phyloP scores from a whole-genome alignment of 1,139 yeast species.

The Eremothecium gossypii region DNA sequence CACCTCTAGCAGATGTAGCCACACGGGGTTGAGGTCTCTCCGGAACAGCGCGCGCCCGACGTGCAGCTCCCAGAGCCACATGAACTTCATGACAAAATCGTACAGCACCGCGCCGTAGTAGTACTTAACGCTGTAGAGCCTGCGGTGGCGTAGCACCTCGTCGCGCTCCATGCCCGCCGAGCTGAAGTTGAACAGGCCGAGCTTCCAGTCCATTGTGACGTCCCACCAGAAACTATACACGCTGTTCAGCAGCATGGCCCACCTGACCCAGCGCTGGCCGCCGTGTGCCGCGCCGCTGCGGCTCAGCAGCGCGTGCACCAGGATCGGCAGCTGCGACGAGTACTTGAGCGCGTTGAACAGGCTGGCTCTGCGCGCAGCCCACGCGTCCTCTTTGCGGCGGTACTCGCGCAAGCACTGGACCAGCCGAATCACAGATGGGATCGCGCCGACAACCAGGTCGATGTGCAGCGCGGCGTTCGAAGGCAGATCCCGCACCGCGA shows the following conservation, averaged over 20 bases:
- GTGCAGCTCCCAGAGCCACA: slow-evolving; percentile 57
- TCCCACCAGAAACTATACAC: slow-evolving; percentile 84
- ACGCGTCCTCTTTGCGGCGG: slow-evolving; percentile 32
- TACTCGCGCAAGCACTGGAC: slow-evolving; percentile 75
- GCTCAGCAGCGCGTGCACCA: slow-evolving; percentile 31
- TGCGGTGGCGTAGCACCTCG: slow-evolving; percentile 18
- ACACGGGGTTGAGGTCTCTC: slow-evolving; percentile 50
- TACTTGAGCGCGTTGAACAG: slow-evolving; percentile 69
- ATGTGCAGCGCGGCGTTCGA: slow-evolving; percentile 10
- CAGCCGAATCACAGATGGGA: slow-evolving; percentile 66
- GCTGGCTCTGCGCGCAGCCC: slow-evolving; percentile 34
- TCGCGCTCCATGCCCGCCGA: slow-evolving; percentile 9
- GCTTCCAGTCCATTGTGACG: slow-evolving; percentile 78
- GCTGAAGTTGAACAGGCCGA: slow-evolving; percentile 41
- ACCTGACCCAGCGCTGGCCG: slow-evolving; percentile 10
- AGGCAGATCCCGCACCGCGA: neutral
- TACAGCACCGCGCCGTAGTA: slow-evolving; percentile 48
- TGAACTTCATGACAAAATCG: slow-evolving; percentile 58
- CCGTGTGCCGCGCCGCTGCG: slow-evolving; percentile 15
- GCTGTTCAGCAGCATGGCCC: slow-evolving; percentile 44
- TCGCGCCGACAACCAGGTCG: slow-evolving; percentile 35
- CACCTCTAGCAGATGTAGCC: slow-evolving; percentile 64
- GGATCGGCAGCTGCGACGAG: slow-evolving; percentile 57
- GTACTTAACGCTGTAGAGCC: slow-evolving; percentile 26
- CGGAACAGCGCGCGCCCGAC: slow-evolving; percentile 36